Percentiles rank a stretch among this genome's conserved stretches.
Evolutionary conservation across 176 grass and related monocot genomes (phyloP).

Genomic region (Oryza nivara): DNA sequence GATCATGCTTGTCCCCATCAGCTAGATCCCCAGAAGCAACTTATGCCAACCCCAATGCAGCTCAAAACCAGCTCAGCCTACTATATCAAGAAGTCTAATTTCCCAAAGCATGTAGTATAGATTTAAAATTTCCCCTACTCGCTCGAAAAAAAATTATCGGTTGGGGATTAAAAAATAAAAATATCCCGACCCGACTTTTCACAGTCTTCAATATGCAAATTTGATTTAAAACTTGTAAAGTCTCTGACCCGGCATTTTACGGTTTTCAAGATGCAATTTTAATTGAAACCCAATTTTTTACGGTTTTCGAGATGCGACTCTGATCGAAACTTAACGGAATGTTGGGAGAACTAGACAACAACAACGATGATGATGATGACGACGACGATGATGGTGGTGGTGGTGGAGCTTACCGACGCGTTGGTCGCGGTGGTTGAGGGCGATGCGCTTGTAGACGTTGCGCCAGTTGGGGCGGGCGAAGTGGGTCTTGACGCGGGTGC

Average conservation of each 20-base stretch:
- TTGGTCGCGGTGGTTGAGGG: constrained; percentile 70
- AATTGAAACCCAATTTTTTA: not conserved
- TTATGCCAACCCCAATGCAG: constrained; percentile 12
- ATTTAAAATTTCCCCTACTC: too few relatives aligned
- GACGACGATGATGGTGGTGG: not conserved
- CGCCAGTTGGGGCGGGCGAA: constrained; percentile 94
- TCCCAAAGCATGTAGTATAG: not conserved
- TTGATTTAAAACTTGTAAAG: too few relatives aligned
- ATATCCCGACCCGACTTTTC: too few relatives aligned
- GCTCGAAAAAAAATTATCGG: too few relatives aligned
- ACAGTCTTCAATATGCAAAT: too few relatives aligned
- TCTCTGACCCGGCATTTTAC: not conserved
- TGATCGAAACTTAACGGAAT: too few relatives aligned
- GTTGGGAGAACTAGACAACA: not conserved
- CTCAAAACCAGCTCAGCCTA: not conserved
- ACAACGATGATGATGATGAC: too few relatives aligned
- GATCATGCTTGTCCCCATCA: constrained; percentile 33
- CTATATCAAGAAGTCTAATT: not conserved
- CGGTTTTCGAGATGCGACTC: too few relatives aligned
- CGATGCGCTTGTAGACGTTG: constrained; percentile 83
- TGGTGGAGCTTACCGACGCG: constrained; percentile 55
- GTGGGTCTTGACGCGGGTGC: constrained; percentile 87
- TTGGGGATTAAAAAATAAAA: too few relatives aligned
- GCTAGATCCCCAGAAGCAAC: constrained; percentile 1
- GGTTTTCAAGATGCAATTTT: not conserved